Evolutionary conservation across 345 rosid genomes (phyloP).

Genomic region (Litchi chinensis): DNA sequence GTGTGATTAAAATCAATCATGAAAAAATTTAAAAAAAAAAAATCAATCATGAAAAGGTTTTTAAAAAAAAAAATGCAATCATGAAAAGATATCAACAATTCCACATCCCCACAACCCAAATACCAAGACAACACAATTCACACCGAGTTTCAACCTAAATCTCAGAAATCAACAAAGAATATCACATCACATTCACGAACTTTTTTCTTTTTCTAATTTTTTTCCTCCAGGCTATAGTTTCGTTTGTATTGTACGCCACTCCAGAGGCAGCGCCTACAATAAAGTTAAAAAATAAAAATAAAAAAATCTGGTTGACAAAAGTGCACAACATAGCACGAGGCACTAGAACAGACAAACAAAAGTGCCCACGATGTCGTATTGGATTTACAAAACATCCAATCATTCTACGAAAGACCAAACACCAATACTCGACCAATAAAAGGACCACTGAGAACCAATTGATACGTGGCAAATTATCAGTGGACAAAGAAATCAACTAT

Average conservation of each 20-base stretch:
- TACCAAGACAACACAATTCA: too few species aligned
- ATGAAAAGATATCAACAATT: too few species aligned
- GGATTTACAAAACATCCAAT: conserved; percentile 20
- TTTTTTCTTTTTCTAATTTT: not conserved
- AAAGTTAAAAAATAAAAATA: not conserved
- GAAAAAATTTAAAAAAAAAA: too few species aligned
- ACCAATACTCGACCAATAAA: not conserved
- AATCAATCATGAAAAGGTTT: too few species aligned
- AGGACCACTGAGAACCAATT: not conserved
- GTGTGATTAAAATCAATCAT: too few species aligned
- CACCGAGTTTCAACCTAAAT: not conserved
- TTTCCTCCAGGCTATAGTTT: not conserved
- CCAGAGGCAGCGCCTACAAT: not conserved
- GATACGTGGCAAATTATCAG: not conserved
- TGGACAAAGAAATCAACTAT: not conserved
- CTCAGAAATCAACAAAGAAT: not conserved
- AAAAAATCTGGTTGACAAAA: conserved; percentile 15
- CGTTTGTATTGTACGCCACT: not conserved
- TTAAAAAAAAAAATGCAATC: too few species aligned
- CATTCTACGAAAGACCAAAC: not conserved
- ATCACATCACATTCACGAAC: not conserved
- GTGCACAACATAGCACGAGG: conserved; percentile 15
- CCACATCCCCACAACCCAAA: too few species aligned
- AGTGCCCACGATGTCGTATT: conserved; percentile 25
- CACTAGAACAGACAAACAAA: conserved; percentile 8